Evolutionary conservation across 2,329 filamentous ascomycete species (phyloP).

Genomic region (Claviceps pazoutovae): DNA sequence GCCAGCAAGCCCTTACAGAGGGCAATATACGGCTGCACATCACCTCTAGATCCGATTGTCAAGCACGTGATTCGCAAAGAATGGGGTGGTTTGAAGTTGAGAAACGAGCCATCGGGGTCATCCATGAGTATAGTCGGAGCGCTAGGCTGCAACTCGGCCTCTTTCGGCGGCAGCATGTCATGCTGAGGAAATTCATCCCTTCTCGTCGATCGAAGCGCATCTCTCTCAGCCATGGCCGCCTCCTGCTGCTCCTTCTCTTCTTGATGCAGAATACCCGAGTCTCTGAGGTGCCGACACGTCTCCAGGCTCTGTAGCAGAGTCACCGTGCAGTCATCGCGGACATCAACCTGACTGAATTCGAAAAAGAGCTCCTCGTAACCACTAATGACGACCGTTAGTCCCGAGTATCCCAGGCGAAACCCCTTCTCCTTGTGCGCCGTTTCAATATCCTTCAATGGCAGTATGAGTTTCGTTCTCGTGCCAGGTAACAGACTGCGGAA

Average conservation of each 20-base stretch:
- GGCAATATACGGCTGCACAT: conserved; percentile 95
- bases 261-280: conserved; percentile 52
- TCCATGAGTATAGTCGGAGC: conserved; percentile 74
- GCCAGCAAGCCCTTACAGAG: conserved; percentile 80
- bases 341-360: conserved; percentile 66
- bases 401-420: conserved; percentile 81
- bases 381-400: conserved; percentile 80
- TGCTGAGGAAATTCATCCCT: conserved; percentile 36
- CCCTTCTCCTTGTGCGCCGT: conserved; percentile 92
- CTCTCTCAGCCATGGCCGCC: conserved; percentile 65
- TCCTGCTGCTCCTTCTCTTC: conserved; percentile 60
- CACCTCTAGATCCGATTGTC: conserved; percentile 88
- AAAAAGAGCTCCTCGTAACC: conserved; percentile 96
- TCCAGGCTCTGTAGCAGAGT: conserved; percentile 69
- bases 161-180: conserved; percentile 34
- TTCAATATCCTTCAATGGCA: conserved; percentile 82
- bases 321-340: conserved; percentile 78
- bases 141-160: conserved; percentile 34
- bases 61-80: conserved; percentile 78
- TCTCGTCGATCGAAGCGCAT: conserved; percentile 64
- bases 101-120: conserved; percentile 71
- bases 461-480: conserved; percentile 80
- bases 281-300: conserved; percentile 53
- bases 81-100: conserved; percentile 78
- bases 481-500: conserved; percentile 84